Evolutionary conservation across 345 rosid genomes (phyloP).

Genomic region (Eucalyptus erythrocorys): DNA sequence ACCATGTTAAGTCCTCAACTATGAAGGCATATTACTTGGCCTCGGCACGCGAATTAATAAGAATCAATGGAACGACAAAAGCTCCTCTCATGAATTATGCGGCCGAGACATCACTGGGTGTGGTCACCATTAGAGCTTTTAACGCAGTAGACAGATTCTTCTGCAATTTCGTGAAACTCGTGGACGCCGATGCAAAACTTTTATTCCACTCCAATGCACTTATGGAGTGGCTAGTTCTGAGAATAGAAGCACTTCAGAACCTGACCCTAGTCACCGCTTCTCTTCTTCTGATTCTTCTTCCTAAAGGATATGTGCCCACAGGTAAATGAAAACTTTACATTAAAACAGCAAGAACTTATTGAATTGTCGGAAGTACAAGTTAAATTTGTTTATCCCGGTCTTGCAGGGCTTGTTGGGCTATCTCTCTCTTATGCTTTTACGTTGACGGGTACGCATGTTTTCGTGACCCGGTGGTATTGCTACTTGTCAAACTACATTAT

Average conservation of each 20-base stretch:
- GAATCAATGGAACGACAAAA: conserved; percentile 89
- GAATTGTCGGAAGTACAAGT: neutral
- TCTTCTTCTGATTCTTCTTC: conserved; percentile 58
- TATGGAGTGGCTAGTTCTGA: conserved; percentile 70
- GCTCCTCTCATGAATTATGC: conserved; percentile 91
- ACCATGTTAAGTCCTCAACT: neutral
- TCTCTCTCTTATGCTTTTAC: conserved; percentile 76
- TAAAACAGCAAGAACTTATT: neutral
- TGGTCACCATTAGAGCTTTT: conserved; percentile 78
- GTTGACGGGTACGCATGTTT: conserved; percentile 37
- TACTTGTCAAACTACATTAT: conserved; percentile 50
- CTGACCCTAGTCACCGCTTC: conserved; percentile 58
- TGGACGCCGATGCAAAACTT: conserved; percentile 61
- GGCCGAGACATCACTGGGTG: conserved; percentile 81
- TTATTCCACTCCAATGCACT: conserved; percentile 71
- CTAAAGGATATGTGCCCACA: conserved; percentile 44
- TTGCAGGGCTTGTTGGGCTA: conserved; percentile 56
- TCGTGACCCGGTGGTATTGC: conserved; percentile 50
- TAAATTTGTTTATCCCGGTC: neutral
- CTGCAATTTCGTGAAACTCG: conserved; percentile 41
- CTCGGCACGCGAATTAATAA: conserved; percentile 67
- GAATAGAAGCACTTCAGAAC: conserved; percentile 69
- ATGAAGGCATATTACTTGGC: conserved; percentile 60
- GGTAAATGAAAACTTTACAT: conserved; percentile 6
- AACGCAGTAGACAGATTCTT: conserved; percentile 52